Percentiles rank a stretch among this genome's conserved stretches.
These are phyloP conservation scores for Mycena rebaudengoi DNA, from an alignment of 768 basidiomycete species.

Conservation along the genomic window DNA sequence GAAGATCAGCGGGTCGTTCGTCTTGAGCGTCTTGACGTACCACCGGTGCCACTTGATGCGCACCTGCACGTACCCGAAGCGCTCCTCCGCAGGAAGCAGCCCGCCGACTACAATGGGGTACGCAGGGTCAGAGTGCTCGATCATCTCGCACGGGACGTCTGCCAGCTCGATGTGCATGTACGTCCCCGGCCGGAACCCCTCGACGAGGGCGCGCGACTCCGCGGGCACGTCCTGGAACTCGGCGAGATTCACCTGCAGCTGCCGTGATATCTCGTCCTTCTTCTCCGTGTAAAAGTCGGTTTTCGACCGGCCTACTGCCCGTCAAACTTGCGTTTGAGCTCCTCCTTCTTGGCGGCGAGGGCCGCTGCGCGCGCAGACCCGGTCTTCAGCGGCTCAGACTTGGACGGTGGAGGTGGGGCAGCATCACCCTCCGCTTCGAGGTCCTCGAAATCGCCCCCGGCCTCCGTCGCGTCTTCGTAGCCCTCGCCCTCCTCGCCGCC, in stretches of 20 bases:
- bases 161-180: slow-evolving; percentile 93
- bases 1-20: slow-evolving; percentile 95
- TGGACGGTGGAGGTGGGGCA: slow-evolving; percentile 29
- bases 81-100: slow-evolving; percentile 87
- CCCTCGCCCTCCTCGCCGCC: slow-evolving; percentile 45
- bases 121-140: slow-evolving; percentile 90
- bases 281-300: slow-evolving; percentile 90
- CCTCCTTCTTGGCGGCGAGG: slow-evolving; percentile 88
- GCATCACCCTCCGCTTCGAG: slow-evolving; percentile 44
- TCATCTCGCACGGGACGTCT: slow-evolving; percentile 88
- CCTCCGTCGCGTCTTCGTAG: slow-evolving; percentile 50
- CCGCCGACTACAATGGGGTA: slow-evolving; percentile 95
- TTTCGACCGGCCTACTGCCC: slow-evolving; percentile 91
- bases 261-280: slow-evolving; percentile 91
- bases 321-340: slow-evolving; percentile 94
- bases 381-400: slow-evolving; percentile 29
- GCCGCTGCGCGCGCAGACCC: slow-evolving; percentile 55
- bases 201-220: slow-evolving; percentile 82
- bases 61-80: slow-evolving; percentile 93
- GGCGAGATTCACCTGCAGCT: slow-evolving; percentile 81
- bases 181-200: slow-evolving; percentile 91
- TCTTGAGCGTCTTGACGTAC: slow-evolving; percentile 92
- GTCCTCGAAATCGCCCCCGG: slow-evolving; percentile 53
- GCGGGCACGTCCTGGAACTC: slow-evolving; percentile 86
- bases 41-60: slow-evolving; percentile 97